Percentiles rank a stretch among this genome's conserved stretches.
phyloP scores from a whole-genome alignment of 768 basidiomycete genomes.

The Cantharellus anzutake region DNA sequence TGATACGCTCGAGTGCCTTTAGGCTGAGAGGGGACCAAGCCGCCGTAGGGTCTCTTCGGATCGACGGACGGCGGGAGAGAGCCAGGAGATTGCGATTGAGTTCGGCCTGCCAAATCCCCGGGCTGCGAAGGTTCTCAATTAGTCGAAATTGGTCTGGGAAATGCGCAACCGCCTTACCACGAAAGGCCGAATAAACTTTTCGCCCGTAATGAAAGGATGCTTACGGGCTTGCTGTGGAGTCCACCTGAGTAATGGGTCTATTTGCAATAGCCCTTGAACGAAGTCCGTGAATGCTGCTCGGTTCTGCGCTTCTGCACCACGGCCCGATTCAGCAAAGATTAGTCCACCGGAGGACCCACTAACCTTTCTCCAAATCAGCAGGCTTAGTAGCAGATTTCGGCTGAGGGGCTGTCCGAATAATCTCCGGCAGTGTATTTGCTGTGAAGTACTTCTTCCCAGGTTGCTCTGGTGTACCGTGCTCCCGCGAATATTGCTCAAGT shows the following conservation, averaged over 20 bases:
- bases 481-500: conserved; percentile 86
- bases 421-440: conserved; percentile 80
- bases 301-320: conserved; percentile 68
- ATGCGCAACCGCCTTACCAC: conserved; percentile 29
- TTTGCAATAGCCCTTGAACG: conserved; percentile 78
- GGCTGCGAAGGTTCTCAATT: conserved; percentile 11
- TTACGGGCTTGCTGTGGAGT: conserved; percentile 87
- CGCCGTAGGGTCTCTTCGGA: conserved; percentile 82
- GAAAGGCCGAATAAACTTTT: conserved; percentile 80
- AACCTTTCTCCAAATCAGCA: conserved; percentile 81
- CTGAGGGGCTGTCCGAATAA: conserved; percentile 92
- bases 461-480: conserved; percentile 90
- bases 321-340: not conserved
- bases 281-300: conserved; percentile 94
- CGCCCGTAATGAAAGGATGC: conserved; percentile 97
- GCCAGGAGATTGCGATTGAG: not conserved
- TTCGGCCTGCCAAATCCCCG: conserved; percentile 9
- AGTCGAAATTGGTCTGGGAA: not conserved
- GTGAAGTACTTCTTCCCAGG: conserved; percentile 99
- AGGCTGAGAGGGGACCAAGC: conserved; percentile 74
- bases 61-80: conserved; percentile 22
- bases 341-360: conserved; percentile 10
- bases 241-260: conserved; percentile 94
- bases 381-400: conserved; percentile 52
- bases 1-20: conserved; percentile 74